These are phyloP conservation scores for Fraxinus latifolia DNA, from an alignment of 305 asterid genomes.

Conservation along the genomic window DNA sequence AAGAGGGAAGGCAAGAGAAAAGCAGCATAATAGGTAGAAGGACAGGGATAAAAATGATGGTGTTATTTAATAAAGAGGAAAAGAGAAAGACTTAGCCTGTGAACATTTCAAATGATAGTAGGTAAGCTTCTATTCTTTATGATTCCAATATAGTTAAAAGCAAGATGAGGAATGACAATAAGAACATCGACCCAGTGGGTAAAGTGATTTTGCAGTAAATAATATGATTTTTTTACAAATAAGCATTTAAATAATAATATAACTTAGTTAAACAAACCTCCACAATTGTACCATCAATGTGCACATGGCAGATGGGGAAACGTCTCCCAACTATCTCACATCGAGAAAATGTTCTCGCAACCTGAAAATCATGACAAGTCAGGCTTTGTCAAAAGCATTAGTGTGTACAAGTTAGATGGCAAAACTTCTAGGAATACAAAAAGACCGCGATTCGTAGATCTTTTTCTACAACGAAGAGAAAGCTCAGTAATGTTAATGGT, in stretches of 20 bases:
- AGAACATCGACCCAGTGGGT: neutral
- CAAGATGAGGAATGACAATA: neutral
- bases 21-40: neutral
- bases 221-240: neutral
- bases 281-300: slow-evolving; percentile 62
- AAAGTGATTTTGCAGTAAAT: neutral
- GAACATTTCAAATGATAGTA: neutral
- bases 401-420: neutral
- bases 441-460: neutral
- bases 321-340: slow-evolving; percentile 79
- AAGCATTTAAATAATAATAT: neutral
- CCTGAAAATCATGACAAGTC: slow-evolving; percentile 46
- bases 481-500: neutral
- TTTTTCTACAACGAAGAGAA: neutral
- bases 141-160: neutral
- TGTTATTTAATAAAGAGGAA: neutral
- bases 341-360: slow-evolving; percentile 63
- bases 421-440: neutral
- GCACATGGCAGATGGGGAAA: slow-evolving; percentile 91
- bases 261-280: slow-evolving; percentile 53
- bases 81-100: neutral
- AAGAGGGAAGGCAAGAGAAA: neutral
- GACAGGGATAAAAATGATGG: neutral
- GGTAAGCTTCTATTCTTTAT: neutral
- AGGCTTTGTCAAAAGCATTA: neutral